Evolutionary conservation across 2,329 filamentous ascomycete genomes (phyloP), one percentile per base, ranked within the genome.

Genomic region (Penicillium paneum): DNA sequence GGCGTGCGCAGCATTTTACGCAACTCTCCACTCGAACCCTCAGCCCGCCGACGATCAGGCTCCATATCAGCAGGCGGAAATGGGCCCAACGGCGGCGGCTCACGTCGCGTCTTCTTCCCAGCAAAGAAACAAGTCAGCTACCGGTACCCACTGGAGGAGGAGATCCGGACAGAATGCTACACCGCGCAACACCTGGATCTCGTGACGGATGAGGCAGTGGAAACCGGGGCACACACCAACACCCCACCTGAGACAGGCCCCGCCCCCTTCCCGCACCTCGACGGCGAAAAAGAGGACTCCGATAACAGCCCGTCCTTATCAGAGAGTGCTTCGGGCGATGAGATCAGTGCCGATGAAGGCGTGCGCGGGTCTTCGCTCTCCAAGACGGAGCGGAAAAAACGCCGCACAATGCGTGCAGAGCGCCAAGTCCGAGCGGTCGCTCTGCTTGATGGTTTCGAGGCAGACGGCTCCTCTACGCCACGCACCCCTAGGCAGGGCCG

Each of bases 81-180:
- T 64, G 67, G 57, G 29, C 60, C 60, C 40, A 58, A 43, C 28
- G 36, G 52, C 72, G 72, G 64, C 57, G 57, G 57, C 41, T 47
- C 56, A 32, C 68, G 73, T 47, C 70, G 69, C 41, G 67, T 72
- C 31, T 74, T 76, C 58, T 85, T 84, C 63, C 81, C 82, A 4
- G 74, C 79, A 2, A 73, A 78, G 62, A 86, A 85, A 71, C 77
- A 75, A 58, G 83, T 86, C 12, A 78, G 76, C 26, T 86, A 85
- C 65, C 75, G 78, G 19, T 73, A 72, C 12, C 79, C 80, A 17
- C 67, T 85, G 26, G 81, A 82, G 42, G 83, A 86, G 64, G 81
- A 84, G 53, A 83, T 86, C 62, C 76, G 75, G 58, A 86, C 77
- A 3, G 75, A 77, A 38, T 77, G 73, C 53, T 86, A 83, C 68